These are phyloP conservation scores for Yamadazyma diospyri DNA, from an alignment of 1,139 yeast species.

Conservation along the genomic window DNA sequence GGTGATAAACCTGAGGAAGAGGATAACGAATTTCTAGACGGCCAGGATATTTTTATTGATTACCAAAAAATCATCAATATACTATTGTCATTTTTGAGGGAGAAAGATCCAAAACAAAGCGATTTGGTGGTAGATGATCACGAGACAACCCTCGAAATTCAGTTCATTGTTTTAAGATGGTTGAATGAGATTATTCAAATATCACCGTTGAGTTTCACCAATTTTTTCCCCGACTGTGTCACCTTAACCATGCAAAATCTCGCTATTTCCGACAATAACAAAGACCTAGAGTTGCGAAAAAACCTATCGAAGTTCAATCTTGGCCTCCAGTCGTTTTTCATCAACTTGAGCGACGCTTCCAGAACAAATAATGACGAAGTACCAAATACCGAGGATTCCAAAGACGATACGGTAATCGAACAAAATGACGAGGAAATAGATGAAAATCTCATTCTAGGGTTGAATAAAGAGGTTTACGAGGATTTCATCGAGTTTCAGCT, in stretches of 20 bases:
- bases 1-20: conserved; percentile 13
- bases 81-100: conserved; percentile 69
- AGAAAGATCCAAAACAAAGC: conserved; percentile 19
- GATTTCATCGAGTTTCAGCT: conserved; percentile 41
- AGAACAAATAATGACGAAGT: too few species aligned
- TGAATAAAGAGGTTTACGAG: conserved; percentile 37
- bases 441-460: conserved; percentile 25
- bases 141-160: conserved; percentile 67
- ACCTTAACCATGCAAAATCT: conserved; percentile 36
- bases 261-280: conserved; percentile 35
- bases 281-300: conserved; percentile 38
- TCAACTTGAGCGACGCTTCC: conserved; percentile 26
- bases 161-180: conserved; percentile 81
- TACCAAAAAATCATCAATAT: conserved; percentile 79
- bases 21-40: conserved; percentile 58
- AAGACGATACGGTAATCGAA: conserved; percentile 3
- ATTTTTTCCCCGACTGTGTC: conserved; percentile 49
- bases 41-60: conserved; percentile 83
- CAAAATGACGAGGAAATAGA: conserved; percentile 9
- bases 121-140: conserved; percentile 37
- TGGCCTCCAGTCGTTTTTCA: conserved; percentile 32
- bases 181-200: conserved; percentile 68
- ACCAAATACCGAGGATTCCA: not conserved
- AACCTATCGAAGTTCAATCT: conserved; percentile 35
- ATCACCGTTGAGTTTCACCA: conserved; percentile 72